These are phyloP conservation scores for Lepidopterella palustris DNA, from an alignment of 495 filamentous ascomycete species.

Conservation along the genomic window DNA sequence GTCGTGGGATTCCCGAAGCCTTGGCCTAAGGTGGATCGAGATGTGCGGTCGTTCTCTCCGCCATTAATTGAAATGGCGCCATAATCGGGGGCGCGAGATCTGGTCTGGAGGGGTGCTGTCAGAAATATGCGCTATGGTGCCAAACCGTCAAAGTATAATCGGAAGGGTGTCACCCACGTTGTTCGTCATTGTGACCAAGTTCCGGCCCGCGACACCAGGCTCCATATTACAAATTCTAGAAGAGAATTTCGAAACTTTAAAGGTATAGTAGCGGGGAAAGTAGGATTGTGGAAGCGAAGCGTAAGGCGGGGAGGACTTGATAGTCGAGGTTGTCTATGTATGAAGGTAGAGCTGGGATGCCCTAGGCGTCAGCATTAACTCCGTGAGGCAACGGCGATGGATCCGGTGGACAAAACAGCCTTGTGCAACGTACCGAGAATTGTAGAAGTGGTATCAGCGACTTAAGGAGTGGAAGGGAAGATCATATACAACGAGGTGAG, in stretches of 20 bases:
- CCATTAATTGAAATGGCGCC: constrained; percentile 11
- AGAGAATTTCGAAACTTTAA: neutral
- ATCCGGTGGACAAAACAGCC: neutral
- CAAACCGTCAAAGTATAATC: too few relatives aligned
- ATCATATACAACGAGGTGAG: neutral
- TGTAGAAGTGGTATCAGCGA: neutral
- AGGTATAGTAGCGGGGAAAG: neutral
- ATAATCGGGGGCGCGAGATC: constrained; percentile 16
- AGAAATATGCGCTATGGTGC: too few relatives aligned
- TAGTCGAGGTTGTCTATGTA: neutral
- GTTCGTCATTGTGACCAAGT: constrained; percentile 15
- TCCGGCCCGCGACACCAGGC: constrained; percentile 16
- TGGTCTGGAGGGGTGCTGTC: constrained; percentile 12
- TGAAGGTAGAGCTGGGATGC: neutral
- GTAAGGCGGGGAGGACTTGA: neutral
- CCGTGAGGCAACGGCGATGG: neutral
- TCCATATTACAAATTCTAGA: constrained; percentile 10
- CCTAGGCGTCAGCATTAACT: neutral
- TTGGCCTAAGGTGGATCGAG: constrained; percentile 38
- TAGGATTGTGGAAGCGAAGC: neutral
- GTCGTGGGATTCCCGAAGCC: constrained; percentile 43
- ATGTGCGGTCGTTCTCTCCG: constrained; percentile 17
- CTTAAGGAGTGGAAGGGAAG: neutral
- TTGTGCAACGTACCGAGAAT: neutral
- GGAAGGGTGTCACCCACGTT: constrained; percentile 16